phyloP scores from a whole-genome alignment of 257 asterid genomes.

The Solanum habrochaites region DNA sequence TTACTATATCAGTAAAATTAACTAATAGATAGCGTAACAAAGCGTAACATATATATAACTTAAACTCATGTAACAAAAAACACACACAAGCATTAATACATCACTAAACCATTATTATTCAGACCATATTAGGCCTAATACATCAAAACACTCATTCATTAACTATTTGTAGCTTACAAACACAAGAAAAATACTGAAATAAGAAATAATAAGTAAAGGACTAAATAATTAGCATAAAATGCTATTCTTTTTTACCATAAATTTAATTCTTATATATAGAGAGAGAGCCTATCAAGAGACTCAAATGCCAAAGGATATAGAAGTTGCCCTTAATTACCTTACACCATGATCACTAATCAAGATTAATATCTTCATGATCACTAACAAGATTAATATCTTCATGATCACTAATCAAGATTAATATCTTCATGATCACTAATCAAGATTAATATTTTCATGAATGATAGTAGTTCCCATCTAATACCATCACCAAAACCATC shows the following conservation, averaged over 20 bases:
- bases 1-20: too few relatives aligned
- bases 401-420: neutral
- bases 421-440: neutral
- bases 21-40: too few relatives aligned
- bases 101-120: neutral
- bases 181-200: neutral
- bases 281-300: neutral
- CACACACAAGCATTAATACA: neutral
- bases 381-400: neutral
- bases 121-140: neutral
- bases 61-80: neutral
- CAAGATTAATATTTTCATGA: neutral
- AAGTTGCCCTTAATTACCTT: constrained; percentile 53
- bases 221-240: neutral
- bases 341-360: neutral
- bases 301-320: constrained; percentile 69
- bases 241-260: neutral
- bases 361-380: neutral
- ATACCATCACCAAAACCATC: neutral
- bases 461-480: neutral
- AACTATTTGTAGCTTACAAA: neutral
- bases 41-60: neutral
- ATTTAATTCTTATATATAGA: neutral
- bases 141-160: neutral
- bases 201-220: neutral